phyloP scores from a whole-genome alignment of 768 basidiomycete species.

The Strobilomyces confusus region DNA sequence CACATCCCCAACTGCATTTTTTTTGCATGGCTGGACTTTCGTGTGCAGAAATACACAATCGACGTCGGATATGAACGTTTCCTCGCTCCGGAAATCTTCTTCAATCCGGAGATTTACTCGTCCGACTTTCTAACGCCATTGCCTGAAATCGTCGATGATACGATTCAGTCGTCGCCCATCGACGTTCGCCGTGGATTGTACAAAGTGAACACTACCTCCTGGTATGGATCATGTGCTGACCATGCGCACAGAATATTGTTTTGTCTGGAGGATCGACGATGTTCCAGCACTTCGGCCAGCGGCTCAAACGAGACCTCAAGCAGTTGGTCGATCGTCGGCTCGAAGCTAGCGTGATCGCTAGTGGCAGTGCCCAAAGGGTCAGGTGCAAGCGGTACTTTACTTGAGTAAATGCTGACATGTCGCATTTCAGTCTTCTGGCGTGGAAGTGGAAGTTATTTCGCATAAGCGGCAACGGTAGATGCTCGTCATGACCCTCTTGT shows the following conservation, averaged over 20 bases:
- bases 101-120: slow-evolving; percentile 98
- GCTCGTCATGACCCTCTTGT: slow-evolving; percentile 39
- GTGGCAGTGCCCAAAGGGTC: slow-evolving; percentile 75
- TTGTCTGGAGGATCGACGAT: slow-evolving; percentile 37
- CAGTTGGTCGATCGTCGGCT: slow-evolving; percentile 89
- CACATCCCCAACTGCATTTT: background rate
- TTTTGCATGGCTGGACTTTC: slow-evolving; percentile 7
- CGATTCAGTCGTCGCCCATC: background rate
- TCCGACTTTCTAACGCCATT: slow-evolving; percentile 97
- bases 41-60: slow-evolving; percentile 77
- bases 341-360: slow-evolving; percentile 67
- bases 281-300: slow-evolving; percentile 88
- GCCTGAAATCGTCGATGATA: slow-evolving; percentile 58
- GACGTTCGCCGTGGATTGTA: slow-evolving; percentile 69
- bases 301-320: slow-evolving; percentile 69
- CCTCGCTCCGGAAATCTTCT: slow-evolving; percentile 98
- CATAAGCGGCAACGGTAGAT: slow-evolving; percentile 92
- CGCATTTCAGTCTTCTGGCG: slow-evolving; percentile 75
- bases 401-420: background rate
- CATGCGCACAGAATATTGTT: slow-evolving; percentile 79
- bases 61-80: slow-evolving; percentile 99
- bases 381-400: background rate
- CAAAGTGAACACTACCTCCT: slow-evolving; percentile 52
- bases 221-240: background rate
- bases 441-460: slow-evolving; percentile 96